These are phyloP conservation scores for Ochromonas danica DNA, from an alignment of 108 stramenopile genomes.

Conservation along the genomic window DNA sequence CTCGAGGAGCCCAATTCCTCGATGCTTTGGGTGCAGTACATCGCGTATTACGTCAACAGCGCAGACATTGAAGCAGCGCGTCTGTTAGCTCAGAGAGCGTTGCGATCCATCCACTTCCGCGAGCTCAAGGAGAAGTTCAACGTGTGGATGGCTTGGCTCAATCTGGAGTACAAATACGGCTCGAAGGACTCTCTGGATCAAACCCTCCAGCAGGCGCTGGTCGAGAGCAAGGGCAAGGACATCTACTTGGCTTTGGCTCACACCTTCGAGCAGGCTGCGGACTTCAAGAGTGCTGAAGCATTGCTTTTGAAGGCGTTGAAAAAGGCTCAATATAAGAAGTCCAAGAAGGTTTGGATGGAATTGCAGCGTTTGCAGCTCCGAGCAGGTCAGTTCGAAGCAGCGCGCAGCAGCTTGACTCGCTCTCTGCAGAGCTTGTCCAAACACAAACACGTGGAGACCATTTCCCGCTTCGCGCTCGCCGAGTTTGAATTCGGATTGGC, in stretches of 20 bases:
- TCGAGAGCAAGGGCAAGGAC: background rate
- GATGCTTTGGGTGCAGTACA: slow-evolving; percentile 88
- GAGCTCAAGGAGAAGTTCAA: slow-evolving; percentile 76
- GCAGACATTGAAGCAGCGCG: slow-evolving; percentile 87
- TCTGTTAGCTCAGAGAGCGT: slow-evolving; percentile 76
- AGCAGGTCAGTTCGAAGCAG: slow-evolving; percentile 73
- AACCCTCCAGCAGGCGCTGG: slow-evolving; percentile 72
- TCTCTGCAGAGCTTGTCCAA: slow-evolving; percentile 70
- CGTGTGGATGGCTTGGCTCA: slow-evolving; percentile 88
- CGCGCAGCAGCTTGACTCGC: slow-evolving; percentile 71
- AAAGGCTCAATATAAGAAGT: slow-evolving; percentile 73
- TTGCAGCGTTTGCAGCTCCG: slow-evolving; percentile 69
- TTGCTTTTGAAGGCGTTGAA: slow-evolving; percentile 77
- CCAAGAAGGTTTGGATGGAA: slow-evolving; percentile 82
- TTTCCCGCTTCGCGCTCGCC: slow-evolving; percentile 81
- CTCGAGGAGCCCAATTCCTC: slow-evolving; percentile 81
- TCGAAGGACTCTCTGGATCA: slow-evolving; percentile 63
- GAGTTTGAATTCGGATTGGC: slow-evolving; percentile 80
- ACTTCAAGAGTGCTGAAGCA: slow-evolving; percentile 59
- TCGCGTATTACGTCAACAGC: slow-evolving; percentile 87
- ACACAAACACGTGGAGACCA: slow-evolving; percentile 85
- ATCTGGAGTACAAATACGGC: slow-evolving; percentile 88
- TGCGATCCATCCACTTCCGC: slow-evolving; percentile 83
- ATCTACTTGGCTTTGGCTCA: slow-evolving; percentile 4
- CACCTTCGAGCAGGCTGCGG: background rate